Percentiles rank a stretch among this genome's conserved stretches.
phyloP scores from a whole-genome alignment of 2,329 filamentous ascomycete species.

The Sphaerulina vaccinii region DNA sequence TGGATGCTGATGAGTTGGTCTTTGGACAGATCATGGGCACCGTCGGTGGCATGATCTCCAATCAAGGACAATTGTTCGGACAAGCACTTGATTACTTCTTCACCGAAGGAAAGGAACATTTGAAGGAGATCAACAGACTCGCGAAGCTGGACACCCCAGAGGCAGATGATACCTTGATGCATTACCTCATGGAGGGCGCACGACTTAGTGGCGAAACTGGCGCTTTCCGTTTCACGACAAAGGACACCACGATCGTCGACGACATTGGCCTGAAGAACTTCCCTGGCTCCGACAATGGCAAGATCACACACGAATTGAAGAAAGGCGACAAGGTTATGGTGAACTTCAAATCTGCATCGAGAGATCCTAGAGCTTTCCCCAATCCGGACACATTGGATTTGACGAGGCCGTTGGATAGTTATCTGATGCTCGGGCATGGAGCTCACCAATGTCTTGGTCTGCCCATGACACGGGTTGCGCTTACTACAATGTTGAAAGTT shows the following conservation, averaged over 20 bases:
- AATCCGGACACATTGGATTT: slow-evolving; percentile 43
- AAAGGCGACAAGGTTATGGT: slow-evolving; percentile 44
- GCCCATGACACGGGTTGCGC: slow-evolving; percentile 44
- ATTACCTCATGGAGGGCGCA: slow-evolving; percentile 51
- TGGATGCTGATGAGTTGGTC: slow-evolving; percentile 51
- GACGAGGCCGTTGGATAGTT: slow-evolving; percentile 41
- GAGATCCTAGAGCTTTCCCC: slow-evolving; percentile 43
- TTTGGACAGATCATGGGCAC: slow-evolving; percentile 60
- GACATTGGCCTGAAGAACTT: slow-evolving; percentile 24
- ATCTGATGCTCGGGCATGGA: slow-evolving; percentile 47
- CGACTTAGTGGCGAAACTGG: slow-evolving; percentile 47
- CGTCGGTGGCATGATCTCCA: slow-evolving; percentile 56
- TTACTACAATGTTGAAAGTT: slow-evolving; percentile 49
- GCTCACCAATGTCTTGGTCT: slow-evolving; percentile 46
- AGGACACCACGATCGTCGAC: slow-evolving; percentile 38
- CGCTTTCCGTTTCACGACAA: slow-evolving; percentile 40
- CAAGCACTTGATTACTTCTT: slow-evolving; percentile 60
- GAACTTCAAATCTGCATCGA: slow-evolving; percentile 44
- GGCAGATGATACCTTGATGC: slow-evolving; percentile 50
- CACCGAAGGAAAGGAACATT: slow-evolving; percentile 46
- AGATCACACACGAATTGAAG: slow-evolving; percentile 35
- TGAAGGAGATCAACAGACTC: slow-evolving; percentile 49
- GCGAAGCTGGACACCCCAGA: slow-evolving; percentile 46
- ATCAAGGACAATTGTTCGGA: slow-evolving; percentile 58
- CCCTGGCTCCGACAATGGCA: slow-evolving; percentile 19